Conservation (phyloP, 768 basidiomycete species). For the Russula sp. region DNA sequence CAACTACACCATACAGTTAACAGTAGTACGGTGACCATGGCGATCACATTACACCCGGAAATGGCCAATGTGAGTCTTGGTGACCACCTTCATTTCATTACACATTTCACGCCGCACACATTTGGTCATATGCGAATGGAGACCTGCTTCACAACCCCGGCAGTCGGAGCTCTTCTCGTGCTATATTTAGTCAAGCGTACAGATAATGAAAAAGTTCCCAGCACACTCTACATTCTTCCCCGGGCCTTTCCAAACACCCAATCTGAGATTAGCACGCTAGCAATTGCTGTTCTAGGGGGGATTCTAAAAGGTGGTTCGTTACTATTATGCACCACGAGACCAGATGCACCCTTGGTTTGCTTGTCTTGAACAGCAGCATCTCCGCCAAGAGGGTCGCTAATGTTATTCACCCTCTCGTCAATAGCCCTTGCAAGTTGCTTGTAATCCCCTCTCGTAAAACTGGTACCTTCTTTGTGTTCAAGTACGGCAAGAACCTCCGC, state of each 20-base stretch:
- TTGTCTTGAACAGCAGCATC: constrained; percentile 27
- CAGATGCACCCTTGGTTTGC: constrained; percentile 22
- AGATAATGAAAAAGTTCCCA: neutral
- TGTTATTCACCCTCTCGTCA: constrained; percentile 30
- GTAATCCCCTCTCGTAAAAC: constrained; percentile 41
- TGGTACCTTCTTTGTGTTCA: constrained; percentile 44
- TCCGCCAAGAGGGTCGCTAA: constrained; percentile 24
- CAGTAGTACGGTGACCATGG: neutral
- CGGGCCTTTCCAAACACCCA: constrained; percentile 62
- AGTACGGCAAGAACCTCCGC: constrained; percentile 62
- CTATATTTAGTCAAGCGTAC: neutral
- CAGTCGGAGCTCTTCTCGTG: neutral
- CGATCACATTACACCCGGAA: neutral
- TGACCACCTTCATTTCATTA: neutral
- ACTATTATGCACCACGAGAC: constrained; percentile 20
- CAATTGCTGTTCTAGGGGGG: constrained; percentile 73
- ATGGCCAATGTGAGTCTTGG: neutral
- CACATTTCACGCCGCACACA: neutral
- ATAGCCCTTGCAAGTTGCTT: constrained; percentile 39
- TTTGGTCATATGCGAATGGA: neutral
- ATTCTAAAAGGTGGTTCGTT: constrained; percentile 53
- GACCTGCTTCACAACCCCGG: no score
- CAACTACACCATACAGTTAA: no score
- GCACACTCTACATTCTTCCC: constrained; percentile 11
- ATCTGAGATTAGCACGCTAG: constrained; percentile 75